phyloP scores from a whole-genome alignment of 495 filamentous ascomycete genomes.

The Amorphotheca resinae region DNA sequence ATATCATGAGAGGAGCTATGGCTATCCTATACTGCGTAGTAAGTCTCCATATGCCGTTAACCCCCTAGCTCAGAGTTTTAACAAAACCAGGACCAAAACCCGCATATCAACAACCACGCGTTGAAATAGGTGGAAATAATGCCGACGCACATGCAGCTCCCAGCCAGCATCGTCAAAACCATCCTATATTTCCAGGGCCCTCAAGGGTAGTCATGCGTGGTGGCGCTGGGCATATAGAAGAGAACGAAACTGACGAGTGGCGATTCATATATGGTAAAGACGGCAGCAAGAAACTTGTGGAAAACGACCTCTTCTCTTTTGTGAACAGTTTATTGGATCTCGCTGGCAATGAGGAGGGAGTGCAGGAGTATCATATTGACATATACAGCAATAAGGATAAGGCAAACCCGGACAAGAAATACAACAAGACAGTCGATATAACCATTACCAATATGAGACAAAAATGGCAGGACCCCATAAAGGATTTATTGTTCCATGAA shows the following conservation, averaged over 20 bases:
- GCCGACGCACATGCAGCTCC: not conserved
- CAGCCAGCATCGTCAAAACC: not conserved
- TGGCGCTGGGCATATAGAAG: not conserved
- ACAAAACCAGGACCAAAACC: conserved; percentile 4
- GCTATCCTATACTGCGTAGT: conserved; percentile 18
- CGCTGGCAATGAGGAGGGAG: not conserved
- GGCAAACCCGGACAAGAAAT: too few relatives aligned
- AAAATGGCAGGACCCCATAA: too few relatives aligned
- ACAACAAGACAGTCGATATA: too few relatives aligned
- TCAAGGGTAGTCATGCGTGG: not conserved
- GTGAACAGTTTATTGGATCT: not conserved
- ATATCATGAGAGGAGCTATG: conserved; percentile 17
- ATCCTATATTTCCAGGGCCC: not conserved
- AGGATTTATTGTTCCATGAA: too few relatives aligned
- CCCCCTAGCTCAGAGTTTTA: not conserved
- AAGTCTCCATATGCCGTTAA: conserved; percentile 5
- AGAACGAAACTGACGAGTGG: not conserved
- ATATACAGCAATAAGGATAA: too few relatives aligned
- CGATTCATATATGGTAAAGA: not conserved
- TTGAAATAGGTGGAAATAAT: not conserved
- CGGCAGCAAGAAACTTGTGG: not conserved
- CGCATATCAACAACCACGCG: not conserved
- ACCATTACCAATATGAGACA: too few relatives aligned
- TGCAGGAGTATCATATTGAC: not conserved
- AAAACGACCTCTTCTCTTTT: not conserved